Evolutionary conservation across 202 grass and related monocot species (phyloP).

Genomic region (Dendrocalamus latiflorus): DNA sequence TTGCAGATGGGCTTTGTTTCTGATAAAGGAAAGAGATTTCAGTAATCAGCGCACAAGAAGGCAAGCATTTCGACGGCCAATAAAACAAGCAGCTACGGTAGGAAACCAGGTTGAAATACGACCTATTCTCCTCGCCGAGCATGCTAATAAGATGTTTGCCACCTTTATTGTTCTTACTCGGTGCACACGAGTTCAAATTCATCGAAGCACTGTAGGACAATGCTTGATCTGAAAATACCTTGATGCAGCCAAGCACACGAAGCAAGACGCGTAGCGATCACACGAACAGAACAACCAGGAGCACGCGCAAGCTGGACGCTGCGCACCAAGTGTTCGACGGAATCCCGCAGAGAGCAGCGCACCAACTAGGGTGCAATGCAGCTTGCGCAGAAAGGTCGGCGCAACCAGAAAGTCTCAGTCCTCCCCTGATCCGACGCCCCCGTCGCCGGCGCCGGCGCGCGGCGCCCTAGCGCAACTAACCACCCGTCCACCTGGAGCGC

Average conservation of each 20-base stretch:
- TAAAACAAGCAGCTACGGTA: background rate
- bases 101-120: background rate
- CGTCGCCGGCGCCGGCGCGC: background rate
- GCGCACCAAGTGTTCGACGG: constrained; percentile 9
- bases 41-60: background rate
- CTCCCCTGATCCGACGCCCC: constrained; percentile 43
- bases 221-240: background rate
- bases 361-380: constrained; percentile 30
- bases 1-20: background rate
- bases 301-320: background rate
- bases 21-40: background rate
- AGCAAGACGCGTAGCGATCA: background rate
- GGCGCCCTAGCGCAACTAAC: constrained; percentile 51
- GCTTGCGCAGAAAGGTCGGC: background rate
- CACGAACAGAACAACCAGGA: background rate
- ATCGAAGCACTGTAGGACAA: background rate
- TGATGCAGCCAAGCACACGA: background rate
- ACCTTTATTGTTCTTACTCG: background rate
- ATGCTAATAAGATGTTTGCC: background rate
- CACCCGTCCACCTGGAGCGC: constrained; percentile 62
- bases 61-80: background rate
- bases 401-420: background rate
- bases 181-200: background rate
- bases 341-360: background rate
- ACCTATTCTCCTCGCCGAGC: background rate